phyloP scores from a whole-genome alignment of 305 asterid species.

The Solanum hybrid region DNA sequence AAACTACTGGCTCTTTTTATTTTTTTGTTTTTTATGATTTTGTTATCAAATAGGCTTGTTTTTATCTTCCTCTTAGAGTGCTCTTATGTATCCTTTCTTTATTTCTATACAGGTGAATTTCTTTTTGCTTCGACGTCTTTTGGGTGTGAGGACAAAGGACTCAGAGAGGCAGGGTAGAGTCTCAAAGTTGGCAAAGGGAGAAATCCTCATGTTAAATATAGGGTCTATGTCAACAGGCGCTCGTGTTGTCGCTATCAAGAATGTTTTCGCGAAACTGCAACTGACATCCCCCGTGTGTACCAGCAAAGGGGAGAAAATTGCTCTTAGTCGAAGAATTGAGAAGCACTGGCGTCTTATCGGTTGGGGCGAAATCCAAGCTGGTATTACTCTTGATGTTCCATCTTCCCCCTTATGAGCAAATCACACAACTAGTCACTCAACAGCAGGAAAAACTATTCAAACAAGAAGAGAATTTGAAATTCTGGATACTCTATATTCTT shows the following conservation, averaged over 20 bases:
- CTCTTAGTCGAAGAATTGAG: constrained; percentile 82
- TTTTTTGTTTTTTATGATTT: background rate
- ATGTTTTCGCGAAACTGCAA: constrained; percentile 81
- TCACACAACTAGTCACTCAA: background rate
- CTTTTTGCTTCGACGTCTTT: constrained; percentile 71
- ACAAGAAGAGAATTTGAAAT: constrained; percentile 11
- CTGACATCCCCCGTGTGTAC: constrained; percentile 93
- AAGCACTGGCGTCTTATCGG: constrained; percentile 99
- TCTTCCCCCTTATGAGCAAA: constrained; percentile 47
- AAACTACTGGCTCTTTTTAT: background rate
- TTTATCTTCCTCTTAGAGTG: background rate
- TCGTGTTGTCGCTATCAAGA: constrained; percentile 75
- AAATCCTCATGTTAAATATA: constrained; percentile 89
- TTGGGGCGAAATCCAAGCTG: constrained; percentile 95
- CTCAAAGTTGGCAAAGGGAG: constrained; percentile 71
- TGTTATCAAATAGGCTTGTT: background rate
- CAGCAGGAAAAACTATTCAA: background rate
- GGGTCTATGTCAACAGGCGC: constrained; percentile 98
- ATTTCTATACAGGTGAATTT: constrained; percentile 56
- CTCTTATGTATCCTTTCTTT: background rate
- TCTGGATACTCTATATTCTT: constrained; percentile 14
- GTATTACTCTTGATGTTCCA: constrained; percentile 77
- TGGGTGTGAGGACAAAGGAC: constrained; percentile 90
- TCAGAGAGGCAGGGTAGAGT: constrained; percentile 83
- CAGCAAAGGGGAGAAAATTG: constrained; percentile 82